phyloP scores from a whole-genome alignment of 2,329 filamentous ascomycete species.

The Pezicula radicicola region DNA sequence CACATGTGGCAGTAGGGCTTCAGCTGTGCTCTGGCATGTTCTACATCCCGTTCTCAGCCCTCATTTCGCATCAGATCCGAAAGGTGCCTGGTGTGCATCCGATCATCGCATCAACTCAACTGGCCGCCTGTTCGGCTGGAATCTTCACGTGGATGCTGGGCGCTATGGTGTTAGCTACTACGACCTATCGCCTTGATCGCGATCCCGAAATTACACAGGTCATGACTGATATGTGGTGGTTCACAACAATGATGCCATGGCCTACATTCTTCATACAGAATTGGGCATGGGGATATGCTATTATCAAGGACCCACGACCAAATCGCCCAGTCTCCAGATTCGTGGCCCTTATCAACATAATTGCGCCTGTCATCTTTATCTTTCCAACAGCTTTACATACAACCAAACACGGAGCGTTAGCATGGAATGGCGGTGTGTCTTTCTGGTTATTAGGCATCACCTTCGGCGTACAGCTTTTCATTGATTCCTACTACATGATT shows the following conservation, averaged over 20 bases:
- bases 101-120: conserved; percentile 11
- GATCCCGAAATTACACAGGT: conserved; percentile 19
- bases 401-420: conserved; percentile 3
- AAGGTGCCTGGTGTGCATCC: conserved; percentile 16
- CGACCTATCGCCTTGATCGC: conserved; percentile 18
- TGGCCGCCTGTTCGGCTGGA: conserved; percentile 14
- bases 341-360: conserved; percentile 1
- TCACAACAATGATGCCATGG: conserved; percentile 6
- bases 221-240: conserved; percentile 16
- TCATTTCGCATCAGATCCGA: conserved; percentile 21
- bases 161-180: conserved; percentile 18
- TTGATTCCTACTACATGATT: too few species aligned
- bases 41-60: conserved; percentile 18
- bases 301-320: conserved; percentile 2
- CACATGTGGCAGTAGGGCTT: conserved; percentile 8
- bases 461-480: background rate
- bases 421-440: conserved; percentile 9
- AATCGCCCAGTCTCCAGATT: conserved; percentile 5
- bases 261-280: conserved; percentile 5
- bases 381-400: conserved; percentile 3
- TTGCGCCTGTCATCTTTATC: conserved; percentile 1
- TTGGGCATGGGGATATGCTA: conserved; percentile 3
- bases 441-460: conserved; percentile 4
- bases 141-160: conserved; percentile 15
- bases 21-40: conserved; percentile 15